Evolutionary conservation across 129 eudicot genomes (phyloP).

Genomic region (Smallanthus sonchifolius): DNA sequence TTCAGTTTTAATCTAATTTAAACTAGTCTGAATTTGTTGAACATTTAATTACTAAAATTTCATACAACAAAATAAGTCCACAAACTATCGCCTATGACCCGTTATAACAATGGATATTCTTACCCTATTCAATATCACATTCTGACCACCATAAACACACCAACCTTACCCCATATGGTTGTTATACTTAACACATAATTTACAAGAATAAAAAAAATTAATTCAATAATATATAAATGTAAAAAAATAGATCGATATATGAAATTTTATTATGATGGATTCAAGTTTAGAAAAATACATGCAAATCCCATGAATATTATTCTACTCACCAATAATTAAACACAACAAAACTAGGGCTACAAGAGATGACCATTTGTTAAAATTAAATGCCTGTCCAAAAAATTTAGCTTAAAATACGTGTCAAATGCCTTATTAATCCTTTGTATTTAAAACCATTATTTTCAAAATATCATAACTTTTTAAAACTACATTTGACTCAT

Average conservation of each 20-base stretch:
- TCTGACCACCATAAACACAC: too few relatives aligned
- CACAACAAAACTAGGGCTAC: neutral
- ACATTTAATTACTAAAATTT: too few relatives aligned
- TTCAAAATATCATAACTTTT: neutral
- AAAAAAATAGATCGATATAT: neutral
- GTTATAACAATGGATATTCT: too few relatives aligned
- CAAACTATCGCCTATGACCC: too few relatives aligned
- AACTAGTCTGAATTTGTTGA: too few relatives aligned
- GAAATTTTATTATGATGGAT: constrained; percentile 3
- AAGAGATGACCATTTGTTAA: neutral
- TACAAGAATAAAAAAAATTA: too few relatives aligned
- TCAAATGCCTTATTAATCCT: neutral
- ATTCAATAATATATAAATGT: neutral
- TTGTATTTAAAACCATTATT: neutral
- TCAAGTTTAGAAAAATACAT: constrained; percentile 26
- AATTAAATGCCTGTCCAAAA: neutral
- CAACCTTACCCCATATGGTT: too few relatives aligned
- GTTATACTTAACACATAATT: too few relatives aligned
- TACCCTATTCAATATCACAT: too few relatives aligned
- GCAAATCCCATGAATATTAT: constrained; percentile 26
- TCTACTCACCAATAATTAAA: constrained; percentile 3
- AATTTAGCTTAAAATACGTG: neutral
- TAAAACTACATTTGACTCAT: neutral
- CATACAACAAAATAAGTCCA: too few relatives aligned
- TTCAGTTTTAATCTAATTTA: too few relatives aligned